Base-by-base conservation (phyloP, 495 filamentous ascomycete species). In the Bathelium albidoporum region DNA sequence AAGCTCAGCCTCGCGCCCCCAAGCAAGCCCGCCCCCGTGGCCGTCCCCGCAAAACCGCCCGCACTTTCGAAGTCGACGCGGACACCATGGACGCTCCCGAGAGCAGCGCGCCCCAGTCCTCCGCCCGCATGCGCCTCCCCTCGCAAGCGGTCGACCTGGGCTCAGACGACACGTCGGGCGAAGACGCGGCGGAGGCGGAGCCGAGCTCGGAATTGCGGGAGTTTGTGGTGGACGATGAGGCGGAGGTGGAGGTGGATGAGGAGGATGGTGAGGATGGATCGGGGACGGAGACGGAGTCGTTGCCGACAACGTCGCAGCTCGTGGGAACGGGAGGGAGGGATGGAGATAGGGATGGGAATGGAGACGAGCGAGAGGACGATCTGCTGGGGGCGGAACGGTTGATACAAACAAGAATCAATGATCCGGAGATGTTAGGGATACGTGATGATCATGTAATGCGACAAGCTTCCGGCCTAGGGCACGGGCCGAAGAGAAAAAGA, bases 71-170 rank as follows among this genome's bases (percentile, higher is more conserved):
- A 55, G 60, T 59, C 10, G 63, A 44, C 24, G 68, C 69, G 62
- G 66, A 62, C 18, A 62, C 59, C 18, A 60, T 65, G 31, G 62
- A 62, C 11, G 66, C 58, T 26, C 66, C 70, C 14, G 39, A 64
- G 26, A 64, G 63, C 22, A 69, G 39, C 18, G 14, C 63, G 16
- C 63, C 63, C 10, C 59, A n/a, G 18, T 63, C 68, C 1, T 61
- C 63, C 9, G 62, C 69, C 0, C 53, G 70, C 43, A 62, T 70
- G 61, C 66, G 59, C 4, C 63, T 72, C 18, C 69, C 61, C 18
- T 66, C 70, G 16, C 70, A 72, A 53, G 70, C 66, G 32, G 70
- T 72, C 59, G 64, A 66, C 55, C 64, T 72, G 16, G 70, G 70
- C 3, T 64, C 65, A 1, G 2, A 31, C 20, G 69, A 71, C 49